Base-by-base conservation (phyloP, 306 rosid genomes). In the Geum urbanum region DNA sequence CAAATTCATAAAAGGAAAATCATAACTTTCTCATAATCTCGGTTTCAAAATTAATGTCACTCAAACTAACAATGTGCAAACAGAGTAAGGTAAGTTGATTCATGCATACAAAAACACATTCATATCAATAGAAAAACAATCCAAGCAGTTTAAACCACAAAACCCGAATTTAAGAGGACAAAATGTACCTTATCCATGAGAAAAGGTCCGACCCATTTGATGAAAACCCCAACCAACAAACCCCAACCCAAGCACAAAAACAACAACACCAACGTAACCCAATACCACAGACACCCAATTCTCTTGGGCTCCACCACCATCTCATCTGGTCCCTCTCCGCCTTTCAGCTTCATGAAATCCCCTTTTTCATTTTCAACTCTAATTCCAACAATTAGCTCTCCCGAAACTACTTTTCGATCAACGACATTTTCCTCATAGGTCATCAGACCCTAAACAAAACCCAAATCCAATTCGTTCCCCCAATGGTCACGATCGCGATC, bases 121-220 rank as follows among this genome's bases (percentile, higher is more conserved):
- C n/a, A n/a, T n/a, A n/a, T n/a, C n/a, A n/a, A n/a, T n/a, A 63
- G 6, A 11, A 16, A 35, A 0, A 5, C 2, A 48, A 60, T 11
- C 48, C 47, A 48, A 12, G 44, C 16, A 6, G n/a, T 20, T 27
- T 50, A 72, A 54, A 40, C 56, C 50, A 24, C 61, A 68, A 72
- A 2, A 41, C 35, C 19, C 18, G 53, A 53, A 62, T 50, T 9
- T 1, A 40, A 44, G 7, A 59, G n/a, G 12, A 41, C 9, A 32
- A 41, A 45, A 69, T 18, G 1, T 15, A 94, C 99, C 95, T 87
- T 84, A 20, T 89, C 83, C 82, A 95, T 72, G 76, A 87, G 51
- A 63, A 81, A 83, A 1, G 99, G 99, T 13, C 83, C 89, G 27
- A 89, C 72, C 96, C 99, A 95, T 78, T 83, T 80, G 82, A 83